These are phyloP conservation scores for Ilyonectria mors-panacis DNA, from an alignment of 2,329 filamentous ascomycete species.

Conservation along the genomic window DNA sequence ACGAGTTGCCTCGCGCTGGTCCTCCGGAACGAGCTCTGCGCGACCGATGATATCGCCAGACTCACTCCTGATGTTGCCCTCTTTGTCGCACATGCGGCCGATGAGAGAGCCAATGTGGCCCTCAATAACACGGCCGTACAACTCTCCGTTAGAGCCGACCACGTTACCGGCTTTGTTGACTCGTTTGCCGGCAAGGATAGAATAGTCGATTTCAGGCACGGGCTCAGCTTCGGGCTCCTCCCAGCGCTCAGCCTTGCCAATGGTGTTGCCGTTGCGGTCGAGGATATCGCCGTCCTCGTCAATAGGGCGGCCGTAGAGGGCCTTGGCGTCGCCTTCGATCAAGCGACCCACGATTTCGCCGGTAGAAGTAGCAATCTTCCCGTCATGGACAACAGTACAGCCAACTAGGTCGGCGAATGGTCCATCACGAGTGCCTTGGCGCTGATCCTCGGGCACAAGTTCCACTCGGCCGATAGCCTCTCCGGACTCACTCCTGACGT, in stretches of 20 bases:
- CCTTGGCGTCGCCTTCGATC: conserved; percentile 78
- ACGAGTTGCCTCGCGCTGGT: conserved; percentile 67
- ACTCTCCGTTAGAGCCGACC: conserved; percentile 69
- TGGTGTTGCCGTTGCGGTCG: conserved; percentile 78
- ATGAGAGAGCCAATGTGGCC: conserved; percentile 75
- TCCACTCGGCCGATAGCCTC: conserved; percentile 79
- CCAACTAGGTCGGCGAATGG: conserved; percentile 78
- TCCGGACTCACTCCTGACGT: conserved; percentile 81
- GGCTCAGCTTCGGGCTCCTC: conserved; percentile 58
- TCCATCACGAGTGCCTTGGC: conserved; percentile 74
- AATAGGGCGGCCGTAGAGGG: conserved; percentile 79
- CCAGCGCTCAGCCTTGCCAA: conserved; percentile 73
- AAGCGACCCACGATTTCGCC: conserved; percentile 81
- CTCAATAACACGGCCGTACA: conserved; percentile 77
- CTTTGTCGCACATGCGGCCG: conserved; percentile 78
- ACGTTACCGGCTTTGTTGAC: conserved; percentile 74
- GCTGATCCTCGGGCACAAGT: conserved; percentile 77
- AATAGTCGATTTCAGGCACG: conserved; percentile 66
- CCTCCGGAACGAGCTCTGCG: conserved; percentile 66
- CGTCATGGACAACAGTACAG: conserved; percentile 74
- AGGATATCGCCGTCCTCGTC: conserved; percentile 88
- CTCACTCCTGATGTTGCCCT: conserved; percentile 80
- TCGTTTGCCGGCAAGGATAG: conserved; percentile 66
- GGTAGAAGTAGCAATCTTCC: conserved; percentile 73
- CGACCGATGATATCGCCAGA: conserved; percentile 78